Conservation (phyloP, 83 land plant genomes). For the Picea abies region DNA sequence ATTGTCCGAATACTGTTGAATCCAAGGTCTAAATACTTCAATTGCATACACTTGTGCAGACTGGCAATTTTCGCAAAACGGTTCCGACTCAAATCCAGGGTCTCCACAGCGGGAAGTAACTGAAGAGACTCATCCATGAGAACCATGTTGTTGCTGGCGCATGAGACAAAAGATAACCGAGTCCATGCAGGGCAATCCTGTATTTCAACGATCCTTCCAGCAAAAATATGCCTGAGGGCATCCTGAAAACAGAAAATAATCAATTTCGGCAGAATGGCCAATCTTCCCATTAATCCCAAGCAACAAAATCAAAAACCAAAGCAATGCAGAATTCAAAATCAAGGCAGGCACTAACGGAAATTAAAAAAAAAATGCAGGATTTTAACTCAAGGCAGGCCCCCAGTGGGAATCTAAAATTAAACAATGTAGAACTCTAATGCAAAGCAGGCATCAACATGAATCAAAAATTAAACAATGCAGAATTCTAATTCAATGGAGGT, state of each 20-base stretch:
- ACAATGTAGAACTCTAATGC: no score
- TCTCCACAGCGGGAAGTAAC: conserved; percentile 89
- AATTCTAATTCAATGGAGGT: no score
- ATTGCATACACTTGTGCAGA: conserved; percentile 62
- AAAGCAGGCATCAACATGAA: no score
- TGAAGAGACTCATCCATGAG: conserved; percentile 98
- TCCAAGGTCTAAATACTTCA: conserved; percentile 87
- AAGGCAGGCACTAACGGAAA: neutral
- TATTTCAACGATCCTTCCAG: conserved; percentile 84
- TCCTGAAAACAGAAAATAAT: conserved; percentile 47
- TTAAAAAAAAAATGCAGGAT: conserved; percentile 2
- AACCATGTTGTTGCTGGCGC: conserved; percentile 75
- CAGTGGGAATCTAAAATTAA: no score
- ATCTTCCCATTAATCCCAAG: neutral
- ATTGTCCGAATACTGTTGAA: conserved; percentile 76
- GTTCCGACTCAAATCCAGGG: conserved; percentile 89
- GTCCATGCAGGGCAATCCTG: conserved; percentile 84
- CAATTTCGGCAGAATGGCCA: no score
- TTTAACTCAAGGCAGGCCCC: neutral
- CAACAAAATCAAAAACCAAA: conserved; percentile 15
- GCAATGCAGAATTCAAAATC: neutral
- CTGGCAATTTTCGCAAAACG: conserved; percentile 80
- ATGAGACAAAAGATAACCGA: conserved; percentile 76
- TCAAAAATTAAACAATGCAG: no score
- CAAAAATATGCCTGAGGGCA: conserved; percentile 93